Evolutionary conservation across 768 basidiomycete genomes (phyloP).

Genomic region (Lactarius deliciosus): DNA sequence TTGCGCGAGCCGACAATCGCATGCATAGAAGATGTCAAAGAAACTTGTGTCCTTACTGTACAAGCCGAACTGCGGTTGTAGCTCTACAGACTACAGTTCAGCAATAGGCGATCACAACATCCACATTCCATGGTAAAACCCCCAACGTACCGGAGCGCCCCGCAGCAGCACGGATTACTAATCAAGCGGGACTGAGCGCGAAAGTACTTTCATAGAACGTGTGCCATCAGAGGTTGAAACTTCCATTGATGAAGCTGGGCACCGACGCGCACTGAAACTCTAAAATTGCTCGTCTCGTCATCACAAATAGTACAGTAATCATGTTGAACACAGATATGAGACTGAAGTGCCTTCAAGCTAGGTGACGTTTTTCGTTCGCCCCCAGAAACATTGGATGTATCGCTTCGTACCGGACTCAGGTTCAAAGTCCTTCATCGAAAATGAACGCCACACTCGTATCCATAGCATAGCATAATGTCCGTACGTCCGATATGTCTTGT

Average conservation of each 20-base stretch:
- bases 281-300: neutral
- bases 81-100: no score
- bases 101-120: neutral
- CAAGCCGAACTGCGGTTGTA: neutral
- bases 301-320: neutral
- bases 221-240: constrained; percentile 5
- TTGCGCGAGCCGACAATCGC: neutral
- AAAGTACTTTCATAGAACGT: constrained; percentile 13
- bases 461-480: neutral
- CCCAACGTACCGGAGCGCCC: constrained; percentile 1
- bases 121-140: constrained; percentile 8
- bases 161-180: neutral
- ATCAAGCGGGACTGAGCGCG: neutral
- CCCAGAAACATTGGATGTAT: neutral
- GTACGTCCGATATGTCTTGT: neutral
- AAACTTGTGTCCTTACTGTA: neutral
- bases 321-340: neutral
- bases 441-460: neutral
- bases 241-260: constrained; percentile 14
- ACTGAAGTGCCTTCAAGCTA: neutral
- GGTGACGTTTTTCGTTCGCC: neutral
- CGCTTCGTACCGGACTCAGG: neutral
- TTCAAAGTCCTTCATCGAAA: neutral
- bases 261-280: no score
- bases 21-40: neutral